These are phyloP conservation scores for Monascus ruber DNA, from an alignment of 2,329 filamentous ascomycete genomes.

Conservation along the genomic window DNA sequence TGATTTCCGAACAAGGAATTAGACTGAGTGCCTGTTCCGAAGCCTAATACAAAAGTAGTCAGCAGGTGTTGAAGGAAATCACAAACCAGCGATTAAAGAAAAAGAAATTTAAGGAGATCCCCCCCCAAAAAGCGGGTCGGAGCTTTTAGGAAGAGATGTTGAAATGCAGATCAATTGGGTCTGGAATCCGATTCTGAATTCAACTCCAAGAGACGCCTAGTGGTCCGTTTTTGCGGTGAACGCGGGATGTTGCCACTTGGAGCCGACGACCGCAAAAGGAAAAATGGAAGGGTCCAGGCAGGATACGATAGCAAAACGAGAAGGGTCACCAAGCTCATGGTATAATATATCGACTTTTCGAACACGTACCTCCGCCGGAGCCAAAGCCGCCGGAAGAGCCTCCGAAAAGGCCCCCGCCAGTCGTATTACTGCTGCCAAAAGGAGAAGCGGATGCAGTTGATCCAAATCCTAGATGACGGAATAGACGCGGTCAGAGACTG, in stretches of 20 bases:
- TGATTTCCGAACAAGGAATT: conserved; percentile 26
- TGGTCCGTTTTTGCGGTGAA: background rate
- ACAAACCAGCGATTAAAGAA: background rate
- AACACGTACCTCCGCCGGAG: conserved; percentile 32
- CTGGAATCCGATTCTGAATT: no score
- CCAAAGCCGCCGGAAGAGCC: conserved; percentile 29
- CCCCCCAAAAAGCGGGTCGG: background rate
- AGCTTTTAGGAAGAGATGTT: no score
- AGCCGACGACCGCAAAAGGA: background rate
- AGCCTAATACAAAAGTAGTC: conserved; percentile 14
- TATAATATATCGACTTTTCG: conserved; percentile 6
- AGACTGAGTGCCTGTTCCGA: conserved; percentile 22
- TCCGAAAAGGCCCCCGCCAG: conserved; percentile 24
- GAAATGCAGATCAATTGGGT: no score
- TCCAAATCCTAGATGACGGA: conserved; percentile 31
- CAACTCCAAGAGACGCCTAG: no score
- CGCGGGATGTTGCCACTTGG: background rate
- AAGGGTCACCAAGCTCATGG: conserved; percentile 16
- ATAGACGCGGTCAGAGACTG: conserved; percentile 28
- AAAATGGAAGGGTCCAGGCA: background rate
- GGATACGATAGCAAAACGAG: conserved; percentile 1
- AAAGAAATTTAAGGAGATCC: conserved; percentile 1
- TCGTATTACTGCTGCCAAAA: conserved; percentile 24
- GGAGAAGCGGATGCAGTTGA: conserved; percentile 19
- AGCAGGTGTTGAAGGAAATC: background rate